Percentiles rank a stretch among this genome's conserved stretches.
Conservation (phyloP, 2,329 filamentous ascomycete species). For the Hypomyces rosellus region DNA sequence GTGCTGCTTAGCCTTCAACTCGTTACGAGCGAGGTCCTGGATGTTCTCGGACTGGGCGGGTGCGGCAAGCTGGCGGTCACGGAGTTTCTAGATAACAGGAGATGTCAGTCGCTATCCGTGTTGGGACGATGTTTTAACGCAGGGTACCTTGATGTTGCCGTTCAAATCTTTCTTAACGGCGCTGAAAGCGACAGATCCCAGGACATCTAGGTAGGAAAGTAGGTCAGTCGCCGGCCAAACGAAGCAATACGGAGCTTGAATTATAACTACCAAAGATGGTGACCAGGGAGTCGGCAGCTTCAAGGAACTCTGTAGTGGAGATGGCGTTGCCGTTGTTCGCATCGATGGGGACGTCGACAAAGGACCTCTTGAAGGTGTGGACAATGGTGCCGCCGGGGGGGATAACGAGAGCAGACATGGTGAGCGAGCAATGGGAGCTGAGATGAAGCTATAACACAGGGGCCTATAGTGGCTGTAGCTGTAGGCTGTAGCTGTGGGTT, state of each 20-base stretch:
- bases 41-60: conserved; percentile 75
- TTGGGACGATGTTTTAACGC: not conserved
- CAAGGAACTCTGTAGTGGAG: conserved; percentile 79
- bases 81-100: conserved; percentile 63
- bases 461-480: not conserved
- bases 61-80: conserved; percentile 70
- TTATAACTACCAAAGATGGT: conserved; percentile 69
- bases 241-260: not conserved
- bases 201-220: conserved; percentile 42
- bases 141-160: conserved; percentile 76
- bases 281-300: conserved; percentile 80
- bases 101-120: conserved; percentile 14
- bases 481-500: not conserved
- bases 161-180: conserved; percentile 88
- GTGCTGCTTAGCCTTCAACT: conserved; percentile 86
- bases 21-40: conserved; percentile 78
- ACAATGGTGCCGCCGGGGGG: conserved; percentile 73
- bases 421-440: conserved; percentile 17
- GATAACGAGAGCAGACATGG: conserved; percentile 47
- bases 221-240: not conserved
- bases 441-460: not conserved
- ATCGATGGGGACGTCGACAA: conserved; percentile 74
- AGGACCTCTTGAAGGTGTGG: conserved; percentile 77
- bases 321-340: conserved; percentile 69
- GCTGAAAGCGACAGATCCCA: conserved; percentile 70